These are phyloP conservation scores for Starmerella lactis-condensi DNA, from an alignment of 805 yeast genomes.

Conservation along the genomic window DNA sequence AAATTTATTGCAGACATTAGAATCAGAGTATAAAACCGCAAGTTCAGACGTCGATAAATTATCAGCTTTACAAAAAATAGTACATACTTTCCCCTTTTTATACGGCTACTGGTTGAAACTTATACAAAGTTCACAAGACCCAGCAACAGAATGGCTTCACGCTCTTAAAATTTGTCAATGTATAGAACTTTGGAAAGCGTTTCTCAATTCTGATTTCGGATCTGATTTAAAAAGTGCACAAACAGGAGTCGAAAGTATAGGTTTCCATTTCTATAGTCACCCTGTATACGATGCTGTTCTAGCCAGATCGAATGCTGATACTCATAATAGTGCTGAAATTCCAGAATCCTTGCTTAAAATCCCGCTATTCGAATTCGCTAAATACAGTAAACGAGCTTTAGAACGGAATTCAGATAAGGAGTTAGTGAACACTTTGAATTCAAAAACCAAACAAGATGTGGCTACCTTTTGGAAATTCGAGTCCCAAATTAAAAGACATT, in stretches of 20 bases:
- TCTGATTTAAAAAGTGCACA: constrained; percentile 24
- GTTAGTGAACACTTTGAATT: constrained; percentile 15
- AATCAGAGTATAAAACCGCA: no score
- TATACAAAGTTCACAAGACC: constrained; percentile 7
- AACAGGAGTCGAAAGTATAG: constrained; percentile 35
- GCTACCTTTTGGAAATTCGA: constrained; percentile 61
- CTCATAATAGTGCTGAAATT: constrained; percentile 25
- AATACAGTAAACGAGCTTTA: constrained; percentile 36
- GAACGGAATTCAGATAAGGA: constrained; percentile 3
- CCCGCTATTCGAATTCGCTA: constrained; percentile 78
- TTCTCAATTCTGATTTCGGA: constrained; percentile 20
- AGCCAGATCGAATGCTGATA: constrained; percentile 32
- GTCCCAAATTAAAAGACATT: constrained; percentile 37
- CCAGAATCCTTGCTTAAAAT: constrained; percentile 24
- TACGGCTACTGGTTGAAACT: constrained; percentile 28
- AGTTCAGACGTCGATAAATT: no score
- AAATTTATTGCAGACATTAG: no score
- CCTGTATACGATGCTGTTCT: constrained; percentile 67
- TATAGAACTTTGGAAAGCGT: constrained; percentile 22
- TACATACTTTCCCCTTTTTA: constrained; percentile 24
- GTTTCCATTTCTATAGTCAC: constrained; percentile 58
- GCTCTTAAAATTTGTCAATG: constrained; percentile 20
- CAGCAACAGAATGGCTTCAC: constrained; percentile 10
- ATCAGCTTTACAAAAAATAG: constrained; percentile 19
- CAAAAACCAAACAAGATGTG: constrained; percentile 33